A percentile compares a stretch with the other conserved stretches of the same genome.
phyloP scores from a whole-genome alignment of 768 basidiomycete genomes.

The Coprinellus aureogranulatus region DNA sequence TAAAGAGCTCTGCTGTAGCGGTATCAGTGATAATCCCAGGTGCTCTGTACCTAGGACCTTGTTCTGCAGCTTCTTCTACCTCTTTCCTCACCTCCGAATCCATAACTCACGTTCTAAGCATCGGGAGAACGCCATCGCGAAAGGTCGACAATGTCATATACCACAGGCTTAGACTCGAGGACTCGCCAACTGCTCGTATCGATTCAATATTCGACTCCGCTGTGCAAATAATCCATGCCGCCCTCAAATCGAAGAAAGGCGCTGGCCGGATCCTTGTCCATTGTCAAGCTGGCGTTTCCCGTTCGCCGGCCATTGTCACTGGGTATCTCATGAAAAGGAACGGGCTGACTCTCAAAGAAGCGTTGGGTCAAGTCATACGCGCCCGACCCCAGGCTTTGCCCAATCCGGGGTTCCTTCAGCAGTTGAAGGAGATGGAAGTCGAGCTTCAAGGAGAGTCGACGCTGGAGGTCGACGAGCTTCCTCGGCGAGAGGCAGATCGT shows the following conservation, averaged over 20 bases:
- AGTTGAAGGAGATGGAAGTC: conserved; percentile 37
- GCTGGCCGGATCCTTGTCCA: conserved; percentile 40
- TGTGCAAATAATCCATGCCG: conserved; percentile 27
- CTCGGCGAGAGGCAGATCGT: conserved; percentile 30
- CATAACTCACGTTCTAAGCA: conserved; percentile 41
- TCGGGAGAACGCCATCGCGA: conserved; percentile 32
- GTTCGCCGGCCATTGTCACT: conserved; percentile 41
- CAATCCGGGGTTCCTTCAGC: conserved; percentile 41
- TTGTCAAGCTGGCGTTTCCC: conserved; percentile 44
- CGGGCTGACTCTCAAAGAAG: conserved; percentile 35
- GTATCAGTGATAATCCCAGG: conserved; percentile 23
- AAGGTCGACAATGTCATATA: conserved; percentile 32
- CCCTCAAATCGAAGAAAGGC: conserved; percentile 19
- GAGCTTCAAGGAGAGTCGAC: conserved; percentile 26
- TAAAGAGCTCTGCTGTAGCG: conserved; percentile 10
- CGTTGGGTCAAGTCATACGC: conserved; percentile 32
- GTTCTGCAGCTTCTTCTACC: conserved; percentile 35
- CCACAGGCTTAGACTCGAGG: conserved; percentile 36
- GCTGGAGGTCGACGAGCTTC: conserved; percentile 34
- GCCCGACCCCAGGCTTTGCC: conserved; percentile 38
- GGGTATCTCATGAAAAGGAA: conserved; percentile 39
- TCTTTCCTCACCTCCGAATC: conserved; percentile 30
- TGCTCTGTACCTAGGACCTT: conserved; percentile 40
- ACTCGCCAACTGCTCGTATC: conserved; percentile 30
- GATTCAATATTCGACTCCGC: conserved; percentile 24